phyloP scores from a whole-genome alignment of 108 stramenopile genomes.

The Nannochloropsis granulata region DNA sequence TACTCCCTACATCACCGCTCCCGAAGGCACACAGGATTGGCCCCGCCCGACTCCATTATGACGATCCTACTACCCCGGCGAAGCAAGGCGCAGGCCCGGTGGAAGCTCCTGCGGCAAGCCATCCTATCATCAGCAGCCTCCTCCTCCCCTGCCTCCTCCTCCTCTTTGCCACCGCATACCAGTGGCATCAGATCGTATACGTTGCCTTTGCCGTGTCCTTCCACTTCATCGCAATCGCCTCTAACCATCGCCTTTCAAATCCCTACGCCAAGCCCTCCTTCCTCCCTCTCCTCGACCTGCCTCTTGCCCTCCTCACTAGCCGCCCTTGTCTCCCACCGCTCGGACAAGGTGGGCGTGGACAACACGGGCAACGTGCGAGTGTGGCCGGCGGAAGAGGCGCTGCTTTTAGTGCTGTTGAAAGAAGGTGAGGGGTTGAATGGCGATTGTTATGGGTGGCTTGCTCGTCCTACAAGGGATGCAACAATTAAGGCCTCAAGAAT shows the following conservation, averaged over 20 bases:
- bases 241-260: neutral
- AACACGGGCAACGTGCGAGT: conserved; percentile 35
- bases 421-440: neutral
- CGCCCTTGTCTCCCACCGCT: neutral
- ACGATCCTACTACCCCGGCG: too few species aligned
- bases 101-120: too few species aligned
- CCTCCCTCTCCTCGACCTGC: too few species aligned
- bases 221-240: neutral
- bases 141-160: neutral
- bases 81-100: too few species aligned
- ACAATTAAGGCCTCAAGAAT: neutral
- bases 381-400: conserved; percentile 31
- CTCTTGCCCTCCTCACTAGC: neutral
- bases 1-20: too few species aligned
- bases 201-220: neutral
- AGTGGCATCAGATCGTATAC: too few species aligned
- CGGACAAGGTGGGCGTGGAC: conserved; percentile 12
- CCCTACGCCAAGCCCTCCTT: neutral
- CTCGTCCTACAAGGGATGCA: too few species aligned
- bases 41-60: too few species aligned
- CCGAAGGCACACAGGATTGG: too few species aligned
- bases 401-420: conserved; percentile 10
- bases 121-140: neutral
- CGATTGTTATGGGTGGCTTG: neutral
- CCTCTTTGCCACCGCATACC: neutral